Evolutionary conservation across 2,329 filamentous ascomycete species (phyloP), one percentile per base, ranked within the genome.

Genomic region (Phaeoacremonium minimum): DNA sequence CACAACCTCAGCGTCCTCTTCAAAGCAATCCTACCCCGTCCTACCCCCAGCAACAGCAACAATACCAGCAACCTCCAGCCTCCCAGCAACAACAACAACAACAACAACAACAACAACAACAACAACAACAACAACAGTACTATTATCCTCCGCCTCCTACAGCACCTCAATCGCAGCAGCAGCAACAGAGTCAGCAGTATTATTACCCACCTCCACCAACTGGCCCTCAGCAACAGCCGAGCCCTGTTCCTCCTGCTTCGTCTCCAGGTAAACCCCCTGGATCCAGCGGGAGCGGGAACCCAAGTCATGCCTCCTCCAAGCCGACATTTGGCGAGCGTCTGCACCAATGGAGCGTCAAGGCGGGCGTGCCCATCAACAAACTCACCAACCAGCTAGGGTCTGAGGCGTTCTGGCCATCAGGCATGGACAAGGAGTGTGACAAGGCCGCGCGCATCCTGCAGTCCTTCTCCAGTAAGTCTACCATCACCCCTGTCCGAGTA

Each of bases 361-460:
- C 49, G 11, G 79, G 80, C 28, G 73, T 69, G 5, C 83, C 84
- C 4, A 74, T 87, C 48, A 87, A 87, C 54, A 75, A 70, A 38
- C 54, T 87, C 18, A 83, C 78, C 29, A 85, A 87, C 61, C 80
- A 30, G 13, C 36, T 38, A 8, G 36, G 36, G 5, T 38, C 31
- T 12, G 36, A 88, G 58, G 80, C 83, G 5, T 87, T 87, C 52
- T 87, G 36, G 36, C 32, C 36, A 11, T 22, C 36, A 15, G 28
- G 32, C 7, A 11, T 38, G 17, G 28, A 34, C 7, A 18, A 22
- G 8, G 36, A 38, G 7, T 79, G 77, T 49, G 83, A 88, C 63
- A 88, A 88, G 63, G 83, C 83, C 13, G 85, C 85, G 29, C 69
- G 84, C 14, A 88, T 89, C 33, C 60, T 89, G 33, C 75, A 79